phyloP scores from a whole-genome alignment of 2,329 filamentous ascomycete species.

The Aspergillus nomiae region DNA sequence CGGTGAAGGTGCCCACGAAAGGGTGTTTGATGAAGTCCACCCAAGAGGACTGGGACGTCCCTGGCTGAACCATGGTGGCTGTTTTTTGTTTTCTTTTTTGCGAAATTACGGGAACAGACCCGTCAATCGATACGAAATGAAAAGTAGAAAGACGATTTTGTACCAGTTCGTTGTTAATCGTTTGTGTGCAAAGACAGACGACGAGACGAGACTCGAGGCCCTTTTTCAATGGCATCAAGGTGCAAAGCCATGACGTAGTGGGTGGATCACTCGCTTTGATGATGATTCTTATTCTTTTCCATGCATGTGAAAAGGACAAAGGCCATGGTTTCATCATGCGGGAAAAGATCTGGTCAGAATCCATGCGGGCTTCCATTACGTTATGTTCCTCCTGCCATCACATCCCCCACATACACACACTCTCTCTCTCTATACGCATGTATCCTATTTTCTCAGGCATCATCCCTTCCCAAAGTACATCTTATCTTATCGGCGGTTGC shows the following conservation, averaged over 20 bases:
- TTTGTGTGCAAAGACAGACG: no score
- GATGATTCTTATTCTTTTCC: background rate
- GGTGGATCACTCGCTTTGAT: background rate
- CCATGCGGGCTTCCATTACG: background rate
- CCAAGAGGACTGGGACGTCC: constrained; percentile 17
- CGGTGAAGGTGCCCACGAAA: constrained; percentile 32
- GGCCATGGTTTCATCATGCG: background rate
- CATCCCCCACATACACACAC: background rate
- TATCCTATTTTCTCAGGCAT: background rate
- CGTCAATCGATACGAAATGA: background rate
- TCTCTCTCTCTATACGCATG: no score
- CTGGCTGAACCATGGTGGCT: background rate
- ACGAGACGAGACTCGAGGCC: background rate
- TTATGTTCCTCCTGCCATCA: background rate
- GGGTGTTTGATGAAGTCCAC: constrained; percentile 29
- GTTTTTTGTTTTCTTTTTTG: background rate
- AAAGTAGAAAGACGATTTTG: background rate
- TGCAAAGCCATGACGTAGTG: background rate
- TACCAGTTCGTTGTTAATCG: background rate
- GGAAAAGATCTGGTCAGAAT: background rate
- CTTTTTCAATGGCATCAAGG: background rate
- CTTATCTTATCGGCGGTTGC: background rate
- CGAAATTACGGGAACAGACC: background rate
- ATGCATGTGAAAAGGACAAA: background rate
- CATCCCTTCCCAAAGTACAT: background rate